Conservation (phyloP, 176 grass and related monocot species). For the Oryza australiensis region DNA sequence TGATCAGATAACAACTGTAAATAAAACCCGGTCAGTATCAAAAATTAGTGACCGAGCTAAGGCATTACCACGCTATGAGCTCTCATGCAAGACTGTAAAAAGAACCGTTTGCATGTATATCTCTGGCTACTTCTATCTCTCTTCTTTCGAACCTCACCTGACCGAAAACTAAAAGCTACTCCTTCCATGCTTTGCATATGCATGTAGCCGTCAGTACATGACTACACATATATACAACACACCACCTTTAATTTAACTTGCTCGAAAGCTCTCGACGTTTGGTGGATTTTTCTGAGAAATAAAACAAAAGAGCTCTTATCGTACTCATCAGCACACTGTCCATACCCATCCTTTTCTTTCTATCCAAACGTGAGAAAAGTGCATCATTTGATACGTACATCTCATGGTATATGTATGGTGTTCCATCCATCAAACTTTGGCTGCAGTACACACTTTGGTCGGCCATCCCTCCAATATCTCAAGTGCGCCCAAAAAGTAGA, state of each 20-base stretch:
- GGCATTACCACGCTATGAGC: not conserved
- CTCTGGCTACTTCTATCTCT: not conserved
- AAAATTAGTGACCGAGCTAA: too few species aligned
- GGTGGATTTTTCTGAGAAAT: not conserved
- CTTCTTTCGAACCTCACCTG: not conserved
- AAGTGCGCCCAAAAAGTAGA: slow-evolving; percentile 65
- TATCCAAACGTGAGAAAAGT: slow-evolving; percentile 57
- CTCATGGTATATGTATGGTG: slow-evolving; percentile 65
- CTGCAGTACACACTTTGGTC: slow-evolving; percentile 48
- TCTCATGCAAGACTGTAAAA: not conserved
- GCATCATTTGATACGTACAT: slow-evolving; percentile 82
- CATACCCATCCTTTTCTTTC: slow-evolving; percentile 47
- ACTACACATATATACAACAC: not conserved
- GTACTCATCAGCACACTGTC: slow-evolving; percentile 19
- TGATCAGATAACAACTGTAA: too few species aligned
- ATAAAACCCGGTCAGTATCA: too few species aligned
- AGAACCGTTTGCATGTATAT: not conserved
- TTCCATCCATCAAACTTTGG: slow-evolving; percentile 60
- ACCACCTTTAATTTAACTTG: not conserved
- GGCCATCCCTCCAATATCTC: slow-evolving; percentile 38
- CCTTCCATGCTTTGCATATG: not conserved
- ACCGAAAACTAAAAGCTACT: not conserved
- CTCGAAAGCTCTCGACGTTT: not conserved
- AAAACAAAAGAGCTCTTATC: not conserved
- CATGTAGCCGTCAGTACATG: not conserved